Evolutionary conservation across 768 basidiomycete genomes (phyloP).

Genomic region (Phylloporus sp.): DNA sequence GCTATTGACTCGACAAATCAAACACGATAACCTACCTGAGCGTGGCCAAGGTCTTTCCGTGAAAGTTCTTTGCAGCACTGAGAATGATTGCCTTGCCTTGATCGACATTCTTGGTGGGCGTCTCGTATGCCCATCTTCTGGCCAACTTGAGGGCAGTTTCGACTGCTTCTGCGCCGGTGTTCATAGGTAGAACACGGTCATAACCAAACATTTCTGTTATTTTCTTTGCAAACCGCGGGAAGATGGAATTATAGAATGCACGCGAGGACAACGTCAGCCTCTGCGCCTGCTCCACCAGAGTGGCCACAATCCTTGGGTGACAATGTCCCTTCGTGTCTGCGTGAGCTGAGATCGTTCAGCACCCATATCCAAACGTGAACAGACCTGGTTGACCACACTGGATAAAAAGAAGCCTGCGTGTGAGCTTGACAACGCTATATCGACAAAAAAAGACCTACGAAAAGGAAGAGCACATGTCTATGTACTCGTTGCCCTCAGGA

Average conservation of each 20-base stretch:
- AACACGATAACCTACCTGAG: slow-evolving; percentile 56
- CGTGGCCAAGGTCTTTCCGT: slow-evolving; percentile 86
- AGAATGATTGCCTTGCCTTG: slow-evolving; percentile 78
- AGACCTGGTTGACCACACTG: slow-evolving; percentile 84
- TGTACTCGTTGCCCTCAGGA: slow-evolving; percentile 91
- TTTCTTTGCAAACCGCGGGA: slow-evolving; percentile 86
- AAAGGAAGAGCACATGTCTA: slow-evolving; percentile 97
- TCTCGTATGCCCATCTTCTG: slow-evolving; percentile 96
- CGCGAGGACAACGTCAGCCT: slow-evolving; percentile 90
- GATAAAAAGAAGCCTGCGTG: slow-evolving; percentile 8
- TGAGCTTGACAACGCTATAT: background rate
- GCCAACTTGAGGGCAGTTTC: slow-evolving; percentile 98
- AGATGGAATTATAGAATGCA: slow-evolving; percentile 92
- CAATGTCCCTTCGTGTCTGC: slow-evolving; percentile 68
- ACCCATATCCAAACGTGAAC: slow-evolving; percentile 13
- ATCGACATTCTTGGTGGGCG: slow-evolving; percentile 52
- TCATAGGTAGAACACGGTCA: slow-evolving; percentile 98
- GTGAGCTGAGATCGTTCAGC: slow-evolving; percentile 13
- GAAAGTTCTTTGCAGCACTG: slow-evolving; percentile 88
- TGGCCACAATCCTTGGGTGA: slow-evolving; percentile 80
- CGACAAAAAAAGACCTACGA: slow-evolving; percentile 55
- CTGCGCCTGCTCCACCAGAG: slow-evolving; percentile 81
- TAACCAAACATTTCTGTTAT: slow-evolving; percentile 84
- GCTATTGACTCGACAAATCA: background rate
- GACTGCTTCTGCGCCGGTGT: slow-evolving; percentile 97